These are phyloP conservation scores for Ophiocordyceps camponoti-floridani DNA, from an alignment of 2,329 filamentous ascomycete species.

Conservation along the genomic window DNA sequence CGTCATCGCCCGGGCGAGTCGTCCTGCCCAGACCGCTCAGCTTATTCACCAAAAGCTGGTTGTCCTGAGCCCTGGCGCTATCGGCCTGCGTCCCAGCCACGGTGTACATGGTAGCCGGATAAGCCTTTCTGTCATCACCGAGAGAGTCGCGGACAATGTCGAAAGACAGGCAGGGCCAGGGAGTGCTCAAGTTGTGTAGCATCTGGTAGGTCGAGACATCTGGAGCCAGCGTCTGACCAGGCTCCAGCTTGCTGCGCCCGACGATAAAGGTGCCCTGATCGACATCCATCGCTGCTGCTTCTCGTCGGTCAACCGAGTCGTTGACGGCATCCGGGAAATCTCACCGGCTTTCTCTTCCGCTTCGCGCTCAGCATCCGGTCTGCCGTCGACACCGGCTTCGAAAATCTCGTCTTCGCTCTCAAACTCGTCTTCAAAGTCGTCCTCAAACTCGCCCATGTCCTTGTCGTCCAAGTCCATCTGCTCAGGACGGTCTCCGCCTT, in stretches of 20 bases:
- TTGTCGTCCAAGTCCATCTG: constrained; percentile 47
- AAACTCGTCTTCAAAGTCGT: constrained; percentile 85
- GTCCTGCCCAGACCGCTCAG: constrained; percentile 81
- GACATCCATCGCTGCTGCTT: constrained; percentile 56
- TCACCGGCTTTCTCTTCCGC: constrained; percentile 61
- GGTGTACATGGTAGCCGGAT: constrained; percentile 87
- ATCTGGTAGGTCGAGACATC: constrained; percentile 95
- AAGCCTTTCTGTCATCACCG: constrained; percentile 79
- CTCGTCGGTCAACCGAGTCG: background rate
- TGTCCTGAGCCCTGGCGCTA: constrained; percentile 55
- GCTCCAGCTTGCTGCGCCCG: constrained; percentile 76
- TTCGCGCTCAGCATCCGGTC: constrained; percentile 82
- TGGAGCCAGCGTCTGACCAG: constrained; percentile 78
- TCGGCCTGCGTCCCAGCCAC: constrained; percentile 92
- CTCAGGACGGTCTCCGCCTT: constrained; percentile 42
- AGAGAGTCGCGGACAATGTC: constrained; percentile 76
- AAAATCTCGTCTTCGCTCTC: constrained; percentile 82
- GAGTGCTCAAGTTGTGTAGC: constrained; percentile 84
- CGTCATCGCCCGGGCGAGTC: constrained; percentile 50
- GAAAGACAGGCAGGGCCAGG: constrained; percentile 94
- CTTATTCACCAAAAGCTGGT: constrained; percentile 91
- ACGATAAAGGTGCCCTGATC: constrained; percentile 94
- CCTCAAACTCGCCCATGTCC: constrained; percentile 72
- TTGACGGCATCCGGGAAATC: background rate
- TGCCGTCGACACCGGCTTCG: constrained; percentile 83